These are phyloP conservation scores for Pelargonium citronellum DNA, from an alignment of 441 rosid species.

Conservation along the genomic window DNA sequence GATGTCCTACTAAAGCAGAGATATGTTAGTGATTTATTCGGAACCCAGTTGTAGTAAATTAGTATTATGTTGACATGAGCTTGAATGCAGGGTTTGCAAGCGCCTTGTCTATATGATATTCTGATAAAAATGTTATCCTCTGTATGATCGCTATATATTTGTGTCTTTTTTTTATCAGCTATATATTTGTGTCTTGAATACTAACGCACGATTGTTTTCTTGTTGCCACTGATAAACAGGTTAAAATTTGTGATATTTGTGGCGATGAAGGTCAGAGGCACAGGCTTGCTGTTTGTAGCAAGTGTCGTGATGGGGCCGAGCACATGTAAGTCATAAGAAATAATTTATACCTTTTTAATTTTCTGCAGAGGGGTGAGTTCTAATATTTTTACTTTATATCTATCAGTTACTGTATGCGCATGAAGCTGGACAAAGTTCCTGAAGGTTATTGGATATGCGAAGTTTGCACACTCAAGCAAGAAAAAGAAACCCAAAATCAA, in stretches of 20 bases:
- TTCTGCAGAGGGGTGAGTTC: background rate
- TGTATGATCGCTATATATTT: background rate
- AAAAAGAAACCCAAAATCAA: conserved; percentile 11
- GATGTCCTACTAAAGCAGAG: no score
- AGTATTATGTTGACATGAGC: no score
- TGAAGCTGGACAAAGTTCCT: conserved; percentile 31
- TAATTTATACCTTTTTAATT: background rate
- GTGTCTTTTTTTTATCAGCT: no score
- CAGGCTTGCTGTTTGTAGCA: conserved; percentile 34
- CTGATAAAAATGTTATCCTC: background rate
- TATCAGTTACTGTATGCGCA: conserved; percentile 34
- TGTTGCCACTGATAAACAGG: conserved; percentile 21
- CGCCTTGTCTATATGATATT: background rate
- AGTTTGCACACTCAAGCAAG: conserved; percentile 22
- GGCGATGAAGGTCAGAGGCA: conserved; percentile 31
- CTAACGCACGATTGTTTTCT: background rate
- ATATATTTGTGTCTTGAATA: background rate
- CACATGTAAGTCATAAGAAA: conserved; percentile 24
- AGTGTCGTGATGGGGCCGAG: conserved; percentile 35
- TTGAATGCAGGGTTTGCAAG: no score
- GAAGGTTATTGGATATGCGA: conserved; percentile 33
- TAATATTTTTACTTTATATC: conserved; percentile 14
- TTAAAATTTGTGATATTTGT: conserved; percentile 33
- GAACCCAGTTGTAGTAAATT: no score
- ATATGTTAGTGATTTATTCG: no score